A percentile compares a stretch with the other conserved stretches of the same genome.
Conservation (phyloP, 2,329 filamentous ascomycete species). For the Phyllosticta citribraziliensis region DNA sequence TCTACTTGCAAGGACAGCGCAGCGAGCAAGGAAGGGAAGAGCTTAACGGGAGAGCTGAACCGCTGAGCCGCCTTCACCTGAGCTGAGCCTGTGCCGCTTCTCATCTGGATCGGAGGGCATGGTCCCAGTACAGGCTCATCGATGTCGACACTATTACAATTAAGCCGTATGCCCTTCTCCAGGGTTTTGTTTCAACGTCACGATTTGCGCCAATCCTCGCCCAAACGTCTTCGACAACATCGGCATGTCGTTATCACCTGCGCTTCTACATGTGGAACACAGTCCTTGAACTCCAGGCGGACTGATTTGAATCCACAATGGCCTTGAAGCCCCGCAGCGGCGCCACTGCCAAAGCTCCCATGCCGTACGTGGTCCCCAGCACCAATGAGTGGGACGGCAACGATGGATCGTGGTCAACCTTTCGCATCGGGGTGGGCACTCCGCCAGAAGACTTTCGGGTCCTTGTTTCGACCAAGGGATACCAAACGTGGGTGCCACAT, state of each 20-base stretch:
- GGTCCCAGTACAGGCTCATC: background rate
- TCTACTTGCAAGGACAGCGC: background rate
- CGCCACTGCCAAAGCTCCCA: background rate
- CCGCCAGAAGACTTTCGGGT: slow-evolving; percentile 31
- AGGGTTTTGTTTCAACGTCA: background rate
- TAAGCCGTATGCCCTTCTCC: background rate
- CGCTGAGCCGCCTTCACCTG: background rate
- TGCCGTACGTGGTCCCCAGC: background rate
- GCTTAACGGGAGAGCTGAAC: background rate
- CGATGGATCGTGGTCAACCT: slow-evolving; percentile 34
- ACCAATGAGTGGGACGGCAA: slow-evolving; percentile 27
- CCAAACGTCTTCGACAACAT: background rate
- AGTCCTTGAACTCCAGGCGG: background rate
- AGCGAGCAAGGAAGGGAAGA: background rate
- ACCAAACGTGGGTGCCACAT: slow-evolving; percentile 21
- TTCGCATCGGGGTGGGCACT: slow-evolving; percentile 30
- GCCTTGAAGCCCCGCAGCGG: background rate
- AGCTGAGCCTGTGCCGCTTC: background rate
- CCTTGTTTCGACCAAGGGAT: slow-evolving; percentile 24
- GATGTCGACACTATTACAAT: background rate
- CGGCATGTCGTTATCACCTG: background rate
- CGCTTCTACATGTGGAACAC: background rate
- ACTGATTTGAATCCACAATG: background rate
- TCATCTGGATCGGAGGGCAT: background rate
- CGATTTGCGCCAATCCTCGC: background rate